These are phyloP conservation scores for Ceratocystis cacaofunesta DNA, from an alignment of 2,329 filamentous ascomycete species.

Conservation along the genomic window DNA sequence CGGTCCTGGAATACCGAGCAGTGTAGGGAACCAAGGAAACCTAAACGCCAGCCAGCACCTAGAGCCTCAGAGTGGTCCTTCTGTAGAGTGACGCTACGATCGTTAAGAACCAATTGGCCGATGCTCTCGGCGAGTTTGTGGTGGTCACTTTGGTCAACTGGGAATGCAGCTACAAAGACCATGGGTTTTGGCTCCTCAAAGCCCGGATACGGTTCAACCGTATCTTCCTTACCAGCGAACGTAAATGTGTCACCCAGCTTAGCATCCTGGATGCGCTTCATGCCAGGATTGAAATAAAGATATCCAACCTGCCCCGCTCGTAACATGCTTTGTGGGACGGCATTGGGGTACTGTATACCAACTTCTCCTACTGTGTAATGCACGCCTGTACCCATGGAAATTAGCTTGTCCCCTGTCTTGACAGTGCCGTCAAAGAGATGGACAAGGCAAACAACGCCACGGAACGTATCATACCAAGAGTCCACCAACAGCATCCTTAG, in stretches of 20 bases:
- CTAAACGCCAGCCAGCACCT: conserved; percentile 83
- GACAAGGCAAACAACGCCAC: conserved; percentile 82
- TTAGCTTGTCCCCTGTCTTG: conserved; percentile 66
- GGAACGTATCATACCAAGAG: conserved; percentile 96
- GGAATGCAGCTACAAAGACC: conserved; percentile 96
- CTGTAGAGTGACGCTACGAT: conserved; percentile 81
- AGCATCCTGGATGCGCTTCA: conserved; percentile 92
- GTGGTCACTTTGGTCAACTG: conserved; percentile 80
- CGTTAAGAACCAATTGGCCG: conserved; percentile 82
- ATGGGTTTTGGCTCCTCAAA: conserved; percentile 97
- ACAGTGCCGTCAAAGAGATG: conserved; percentile 81
- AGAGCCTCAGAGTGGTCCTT: conserved; percentile 92
- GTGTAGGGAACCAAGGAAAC: conserved; percentile 90
- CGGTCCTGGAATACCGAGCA: conserved; percentile 99
- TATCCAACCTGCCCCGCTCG: conserved; percentile 93
- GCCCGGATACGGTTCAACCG: conserved; percentile 69
- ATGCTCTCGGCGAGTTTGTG: conserved; percentile 84
- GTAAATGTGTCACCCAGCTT: conserved; percentile 95
- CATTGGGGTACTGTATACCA: conserved; percentile 85
- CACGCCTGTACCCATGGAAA: conserved; percentile 73
- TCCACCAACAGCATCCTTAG: conserved; percentile 81
- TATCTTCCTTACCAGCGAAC: conserved; percentile 56
- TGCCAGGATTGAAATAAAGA: conserved; percentile 92
- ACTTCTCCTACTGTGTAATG: conserved; percentile 94
- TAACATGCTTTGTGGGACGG: conserved; percentile 64